Percentiles rank a stretch among this genome's conserved stretches.
These are phyloP conservation scores for Rutidosis leptorrhynchoides DNA, from an alignment of 129 eudicot species.

Conservation along the genomic window DNA sequence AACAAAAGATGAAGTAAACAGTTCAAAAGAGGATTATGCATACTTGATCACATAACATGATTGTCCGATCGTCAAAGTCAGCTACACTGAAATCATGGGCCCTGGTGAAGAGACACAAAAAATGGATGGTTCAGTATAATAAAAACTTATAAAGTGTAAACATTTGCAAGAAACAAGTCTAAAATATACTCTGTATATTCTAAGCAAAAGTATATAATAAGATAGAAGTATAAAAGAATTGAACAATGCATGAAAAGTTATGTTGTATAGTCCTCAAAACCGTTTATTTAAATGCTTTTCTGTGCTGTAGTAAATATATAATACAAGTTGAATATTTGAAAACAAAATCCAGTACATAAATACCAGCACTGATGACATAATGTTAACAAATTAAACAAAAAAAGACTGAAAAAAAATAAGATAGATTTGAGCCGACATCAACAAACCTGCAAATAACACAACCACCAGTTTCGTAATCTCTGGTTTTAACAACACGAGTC, in stretches of 20 bases:
- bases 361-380: conserved; percentile 12
- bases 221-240: not conserved
- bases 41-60: conserved; percentile 93
- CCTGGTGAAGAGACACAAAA: conserved; percentile 37
- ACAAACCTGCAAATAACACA: conserved; percentile 95
- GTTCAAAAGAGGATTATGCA: conserved; percentile 8
- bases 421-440: not conserved
- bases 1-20: not conserved
- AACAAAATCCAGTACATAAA: conserved; percentile 15
- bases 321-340: conserved; percentile 10
- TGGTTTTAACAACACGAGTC: conserved; percentile 73
- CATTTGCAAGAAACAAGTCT: conserved; percentile 4
- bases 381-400: not conserved
- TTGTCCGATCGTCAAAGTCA: conserved; percentile 84
- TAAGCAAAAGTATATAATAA: not conserved
- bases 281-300: too few relatives aligned
- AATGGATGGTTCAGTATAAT: conserved; percentile 7
- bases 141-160: conserved; percentile 15
- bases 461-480: conserved; percentile 79
- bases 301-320: not conserved
- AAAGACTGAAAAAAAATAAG: not conserved
- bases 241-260: too few relatives aligned
- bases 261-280: too few relatives aligned
- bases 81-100: conserved; percentile 81
- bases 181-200: too few relatives aligned